phyloP scores from a whole-genome alignment of 331 rosid species.

The Stylosanthes scabra region DNA sequence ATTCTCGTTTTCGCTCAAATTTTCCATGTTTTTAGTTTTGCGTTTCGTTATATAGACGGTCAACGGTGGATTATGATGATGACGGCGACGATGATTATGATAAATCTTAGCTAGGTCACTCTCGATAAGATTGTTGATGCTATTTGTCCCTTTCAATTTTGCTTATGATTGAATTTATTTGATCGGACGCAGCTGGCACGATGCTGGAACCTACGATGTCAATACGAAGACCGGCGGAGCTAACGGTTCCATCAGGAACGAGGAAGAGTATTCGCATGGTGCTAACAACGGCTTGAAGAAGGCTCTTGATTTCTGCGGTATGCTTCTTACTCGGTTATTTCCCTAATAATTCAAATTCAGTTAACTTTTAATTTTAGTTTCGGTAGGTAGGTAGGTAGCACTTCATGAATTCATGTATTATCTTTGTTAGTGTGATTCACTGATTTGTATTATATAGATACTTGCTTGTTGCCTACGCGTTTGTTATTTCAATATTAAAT shows the following conservation, averaged over 20 bases:
- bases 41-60: background rate
- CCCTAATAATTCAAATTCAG: background rate
- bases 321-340: background rate
- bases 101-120: background rate
- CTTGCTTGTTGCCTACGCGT: background rate
- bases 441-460: background rate
- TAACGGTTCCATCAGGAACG: constrained; percentile 82
- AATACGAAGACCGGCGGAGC: constrained; percentile 82
- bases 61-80: constrained; percentile 11
- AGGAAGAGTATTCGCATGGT: constrained; percentile 82
- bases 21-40: constrained; percentile 10
- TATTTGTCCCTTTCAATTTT: background rate
- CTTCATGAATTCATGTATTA: background rate
- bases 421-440: background rate
- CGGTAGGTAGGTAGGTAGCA: background rate
- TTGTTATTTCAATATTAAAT: constrained; percentile 1
- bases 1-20: background rate
- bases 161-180: background rate
- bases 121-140: background rate
- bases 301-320: constrained; percentile 90
- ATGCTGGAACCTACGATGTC: constrained; percentile 85
- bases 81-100: background rate
- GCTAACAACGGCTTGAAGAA: constrained; percentile 85
- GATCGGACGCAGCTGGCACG: constrained; percentile 74
- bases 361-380: constrained; percentile 25